A percentile compares a stretch with the other conserved stretches of the same genome.
These are phyloP conservation scores for Epichloe festucae DNA, from an alignment of 2,329 filamentous ascomycete species.

Conservation along the genomic window DNA sequence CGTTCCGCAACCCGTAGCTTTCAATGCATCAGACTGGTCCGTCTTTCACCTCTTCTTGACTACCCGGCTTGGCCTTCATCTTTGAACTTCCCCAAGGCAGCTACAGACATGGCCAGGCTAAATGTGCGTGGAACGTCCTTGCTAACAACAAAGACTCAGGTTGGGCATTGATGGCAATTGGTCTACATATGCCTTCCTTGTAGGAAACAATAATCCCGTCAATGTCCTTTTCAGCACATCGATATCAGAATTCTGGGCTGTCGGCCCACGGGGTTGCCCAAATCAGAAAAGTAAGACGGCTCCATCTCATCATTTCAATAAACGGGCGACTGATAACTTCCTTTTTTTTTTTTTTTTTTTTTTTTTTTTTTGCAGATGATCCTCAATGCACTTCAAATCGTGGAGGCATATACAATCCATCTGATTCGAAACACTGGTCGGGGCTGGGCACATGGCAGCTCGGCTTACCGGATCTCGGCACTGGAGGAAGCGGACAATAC, in stretches of 20 bases:
- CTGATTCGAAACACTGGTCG: slow-evolving; percentile 43
- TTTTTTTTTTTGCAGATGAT: slow-evolving; percentile 23
- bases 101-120: background rate
- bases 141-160: slow-evolving; percentile 23
- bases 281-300: slow-evolving; percentile 25
- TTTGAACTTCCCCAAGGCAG: background rate
- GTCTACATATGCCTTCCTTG: slow-evolving; percentile 50
- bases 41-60: background rate
- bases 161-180: slow-evolving; percentile 56
- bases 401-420: slow-evolving; percentile 44
- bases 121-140: background rate
- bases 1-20: slow-evolving; percentile 8
- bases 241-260: slow-evolving; percentile 58
- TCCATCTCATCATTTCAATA: background rate
- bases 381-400: slow-evolving; percentile 41
- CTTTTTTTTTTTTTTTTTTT: too few relatives aligned
- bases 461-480: slow-evolving; percentile 44
- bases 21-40: slow-evolving; percentile 13
- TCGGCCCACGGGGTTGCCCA: slow-evolving; percentile 43
- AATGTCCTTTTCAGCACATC: slow-evolving; percentile 47
- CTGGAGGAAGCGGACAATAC: slow-evolving; percentile 50
- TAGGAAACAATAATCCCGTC: slow-evolving; percentile 28
- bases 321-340: slow-evolving; percentile 6
- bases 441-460: slow-evolving; percentile 47
- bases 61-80: background rate